Percentiles rank a stretch among this genome's conserved stretches.
phyloP scores from a whole-genome alignment of 2,329 filamentous ascomycete species.

The Exophiala aquamarina region DNA sequence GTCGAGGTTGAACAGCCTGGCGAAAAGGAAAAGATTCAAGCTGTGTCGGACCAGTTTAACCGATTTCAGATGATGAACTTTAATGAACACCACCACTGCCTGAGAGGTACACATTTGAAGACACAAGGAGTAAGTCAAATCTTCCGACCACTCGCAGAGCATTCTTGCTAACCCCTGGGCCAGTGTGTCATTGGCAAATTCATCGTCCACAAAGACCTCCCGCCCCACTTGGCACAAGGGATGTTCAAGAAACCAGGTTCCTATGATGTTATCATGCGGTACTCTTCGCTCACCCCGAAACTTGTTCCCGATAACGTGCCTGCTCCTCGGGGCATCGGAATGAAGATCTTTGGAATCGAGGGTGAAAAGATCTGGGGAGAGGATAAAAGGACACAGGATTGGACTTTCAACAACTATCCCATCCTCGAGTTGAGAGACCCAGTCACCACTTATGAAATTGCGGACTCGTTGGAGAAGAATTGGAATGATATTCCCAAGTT shows the following conservation, averaged over 20 bases:
- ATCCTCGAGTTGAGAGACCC: slow-evolving; percentile 20
- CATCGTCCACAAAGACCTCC: slow-evolving; percentile 20
- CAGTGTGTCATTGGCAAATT: slow-evolving; percentile 24
- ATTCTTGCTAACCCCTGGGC: background rate
- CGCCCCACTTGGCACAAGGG: slow-evolving; percentile 21
- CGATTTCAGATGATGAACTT: slow-evolving; percentile 27
- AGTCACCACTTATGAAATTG: slow-evolving; percentile 21
- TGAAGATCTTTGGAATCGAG: slow-evolving; percentile 25
- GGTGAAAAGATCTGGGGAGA: slow-evolving; percentile 25
- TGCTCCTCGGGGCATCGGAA: slow-evolving; percentile 21
- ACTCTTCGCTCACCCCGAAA: slow-evolving; percentile 24
- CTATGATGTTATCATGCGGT: slow-evolving; percentile 26
- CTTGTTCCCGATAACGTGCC: slow-evolving; percentile 22
- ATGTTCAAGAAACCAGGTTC: slow-evolving; percentile 23
- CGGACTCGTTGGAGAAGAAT: slow-evolving; percentile 19
- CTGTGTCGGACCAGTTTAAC: slow-evolving; percentile 20
- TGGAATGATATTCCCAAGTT: slow-evolving; percentile 21
- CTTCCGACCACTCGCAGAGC: too few relatives aligned
- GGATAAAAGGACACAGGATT: slow-evolving; percentile 24
- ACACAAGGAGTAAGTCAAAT: slow-evolving; percentile 18
- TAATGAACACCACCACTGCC: slow-evolving; percentile 23
- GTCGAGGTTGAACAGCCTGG: slow-evolving; percentile 17
- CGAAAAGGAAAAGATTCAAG: slow-evolving; percentile 21
- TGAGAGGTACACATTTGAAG: slow-evolving; percentile 23
- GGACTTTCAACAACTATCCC: slow-evolving; percentile 25